Evolutionary conservation across 208 protist genomes (phyloP).

Genomic region (Leishmania lainsoni): DNA sequence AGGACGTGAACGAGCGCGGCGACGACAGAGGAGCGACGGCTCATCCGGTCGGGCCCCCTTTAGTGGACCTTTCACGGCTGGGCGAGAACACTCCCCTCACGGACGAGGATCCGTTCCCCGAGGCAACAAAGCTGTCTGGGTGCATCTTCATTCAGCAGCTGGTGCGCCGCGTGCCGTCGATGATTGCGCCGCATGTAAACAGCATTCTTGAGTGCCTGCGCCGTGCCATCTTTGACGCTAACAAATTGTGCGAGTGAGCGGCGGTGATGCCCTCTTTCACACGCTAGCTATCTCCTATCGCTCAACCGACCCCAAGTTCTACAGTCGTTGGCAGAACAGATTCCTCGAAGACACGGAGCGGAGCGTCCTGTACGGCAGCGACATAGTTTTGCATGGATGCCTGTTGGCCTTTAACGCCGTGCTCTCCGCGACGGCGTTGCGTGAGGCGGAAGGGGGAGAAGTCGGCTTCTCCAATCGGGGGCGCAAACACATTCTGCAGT

Average conservation of each 20-base stretch:
- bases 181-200: constrained; percentile 52
- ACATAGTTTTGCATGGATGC: constrained; percentile 56
- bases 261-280: constrained; percentile 54
- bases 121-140: constrained; percentile 61
- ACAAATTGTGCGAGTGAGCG: constrained; percentile 43
- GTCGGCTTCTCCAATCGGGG: constrained; percentile 50
- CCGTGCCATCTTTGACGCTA: constrained; percentile 47
- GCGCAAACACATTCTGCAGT: constrained; percentile 40
- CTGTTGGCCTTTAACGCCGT: constrained; percentile 76
- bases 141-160: constrained; percentile 82
- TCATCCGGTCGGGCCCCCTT: not conserved
- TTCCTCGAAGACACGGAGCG: constrained; percentile 61
- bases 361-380: constrained; percentile 39
- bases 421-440: constrained; percentile 54
- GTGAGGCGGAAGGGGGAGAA: constrained; percentile 34
- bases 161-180: constrained; percentile 64
- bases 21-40: not conserved
- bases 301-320: constrained; percentile 50
- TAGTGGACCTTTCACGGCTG: constrained; percentile 5
- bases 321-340: constrained; percentile 63
- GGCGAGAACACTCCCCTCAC: not conserved
- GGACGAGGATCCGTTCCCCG: constrained; percentile 27
- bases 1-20: constrained; percentile 5
- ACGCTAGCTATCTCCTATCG: constrained; percentile 68
- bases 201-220: constrained; percentile 69